Evolutionary conservation across 2,329 filamentous ascomycete genomes (phyloP).

Genomic region (Fusarium chuoi): DNA sequence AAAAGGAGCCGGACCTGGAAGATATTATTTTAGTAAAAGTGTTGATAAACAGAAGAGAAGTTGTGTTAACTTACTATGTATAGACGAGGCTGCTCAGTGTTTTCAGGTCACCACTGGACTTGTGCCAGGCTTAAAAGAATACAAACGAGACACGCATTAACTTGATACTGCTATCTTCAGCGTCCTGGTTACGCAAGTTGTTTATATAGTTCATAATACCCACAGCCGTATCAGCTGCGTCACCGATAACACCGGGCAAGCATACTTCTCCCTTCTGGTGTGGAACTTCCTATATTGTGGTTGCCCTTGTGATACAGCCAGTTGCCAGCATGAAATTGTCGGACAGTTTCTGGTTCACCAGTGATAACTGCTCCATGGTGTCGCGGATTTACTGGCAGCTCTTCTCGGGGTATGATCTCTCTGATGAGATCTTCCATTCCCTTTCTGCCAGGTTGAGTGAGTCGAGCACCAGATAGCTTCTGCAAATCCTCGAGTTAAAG

Average conservation of each 20-base stretch:
- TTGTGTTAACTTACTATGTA: not conserved
- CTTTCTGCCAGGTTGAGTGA: not conserved
- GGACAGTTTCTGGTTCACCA: not conserved
- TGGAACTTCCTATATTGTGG: not conserved
- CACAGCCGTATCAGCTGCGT: not conserved
- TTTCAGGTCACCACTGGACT: not conserved
- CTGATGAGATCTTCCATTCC: not conserved
- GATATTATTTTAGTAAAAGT: not conserved
- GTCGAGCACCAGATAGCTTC: not conserved
- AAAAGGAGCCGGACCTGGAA: not conserved
- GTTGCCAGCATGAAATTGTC: not conserved
- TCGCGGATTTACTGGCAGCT: not conserved
- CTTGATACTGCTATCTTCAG: not conserved
- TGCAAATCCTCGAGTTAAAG: not conserved
- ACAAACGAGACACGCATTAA: not conserved
- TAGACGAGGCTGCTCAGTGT: not conserved
- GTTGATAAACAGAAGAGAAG: not conserved
- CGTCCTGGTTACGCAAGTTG: not conserved
- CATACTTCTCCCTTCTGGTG: not conserved
- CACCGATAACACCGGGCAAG: not conserved
- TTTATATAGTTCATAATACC: fast-evolving
- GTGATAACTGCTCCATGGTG: too few relatives aligned
- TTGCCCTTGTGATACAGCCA: not conserved
- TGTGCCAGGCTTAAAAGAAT: not conserved
- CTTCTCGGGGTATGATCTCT: not conserved